Conservation (phyloP, 2,329 filamentous ascomycete genomes). For the Cadophora malorum region DNA sequence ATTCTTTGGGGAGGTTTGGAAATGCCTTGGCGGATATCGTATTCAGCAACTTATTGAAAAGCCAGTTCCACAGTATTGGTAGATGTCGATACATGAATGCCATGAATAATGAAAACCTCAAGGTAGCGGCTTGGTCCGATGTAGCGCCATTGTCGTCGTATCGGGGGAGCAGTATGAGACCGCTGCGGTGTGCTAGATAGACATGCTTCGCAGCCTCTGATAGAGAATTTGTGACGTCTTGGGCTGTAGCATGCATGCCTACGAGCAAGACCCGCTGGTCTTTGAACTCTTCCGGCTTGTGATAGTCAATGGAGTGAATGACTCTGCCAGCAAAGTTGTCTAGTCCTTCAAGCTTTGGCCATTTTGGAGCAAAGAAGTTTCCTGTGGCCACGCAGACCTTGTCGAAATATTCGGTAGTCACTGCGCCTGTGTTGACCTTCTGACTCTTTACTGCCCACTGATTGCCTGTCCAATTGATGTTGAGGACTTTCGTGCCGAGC, state of each 20-base stretch:
- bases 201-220: constrained; percentile 11
- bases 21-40: neutral
- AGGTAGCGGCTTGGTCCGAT: neutral
- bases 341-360: neutral
- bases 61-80: neutral
- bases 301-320: constrained; percentile 15
- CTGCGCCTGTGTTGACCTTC: neutral
- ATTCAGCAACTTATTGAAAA: neutral
- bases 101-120: neutral
- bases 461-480: neutral
- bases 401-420: constrained; percentile 5
- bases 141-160: neutral
- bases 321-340: neutral
- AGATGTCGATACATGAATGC: constrained; percentile 11
- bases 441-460: neutral
- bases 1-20: constrained; percentile 4
- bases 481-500: constrained; percentile 15
- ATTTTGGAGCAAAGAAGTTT: constrained; percentile 1
- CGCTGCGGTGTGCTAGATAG: constrained; percentile 5
- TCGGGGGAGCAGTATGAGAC: constrained; percentile 1
- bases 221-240: constrained; percentile 14
- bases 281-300: constrained; percentile 8
- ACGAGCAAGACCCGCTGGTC: constrained; percentile 8
- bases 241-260: constrained; percentile 16
- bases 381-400: constrained; percentile 14